Evolutionary conservation across 78 protist species (phyloP), one percentile per base, ranked within the genome.

Genomic region (Blattamonas nauphoetae): DNA sequence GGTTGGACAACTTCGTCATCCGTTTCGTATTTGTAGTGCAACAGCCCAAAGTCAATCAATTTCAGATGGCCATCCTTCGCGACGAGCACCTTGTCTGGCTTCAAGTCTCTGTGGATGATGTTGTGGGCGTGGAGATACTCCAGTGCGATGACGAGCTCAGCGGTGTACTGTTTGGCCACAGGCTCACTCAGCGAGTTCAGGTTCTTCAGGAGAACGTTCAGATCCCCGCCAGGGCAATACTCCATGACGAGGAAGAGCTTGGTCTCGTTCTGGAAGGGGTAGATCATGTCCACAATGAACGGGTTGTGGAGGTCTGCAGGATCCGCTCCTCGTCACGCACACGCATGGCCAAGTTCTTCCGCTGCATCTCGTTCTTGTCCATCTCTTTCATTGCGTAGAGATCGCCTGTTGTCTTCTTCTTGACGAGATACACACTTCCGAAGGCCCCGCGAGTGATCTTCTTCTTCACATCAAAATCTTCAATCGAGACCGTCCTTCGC

Each of bases 31-130:
- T 11, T 11, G 21, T 55, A 55, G n/a, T 43, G 85, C 0, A 96
- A 91, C 41, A 96, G 88, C 29, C 98, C 98, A 84, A 96, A 96
- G 89, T 96, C 98, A 0, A 96, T 95, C 42, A 96, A 91, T 84
- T 94, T 94, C 77, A 96, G 71, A 85, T 96, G 98, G 1, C 98
- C 98, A 0, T 87, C 43, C 0, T 44, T 41, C 71, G 83, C 88
- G 41, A 96, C 89, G 11, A 96, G 89, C 85, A 94, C 71, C 89
- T 95, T 95, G 45, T 94, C 97, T 0, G 97, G 98, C 81, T 97
- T 97, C 71, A 95, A 63, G 88, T 96, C 98, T 1, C 98, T 44
- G 90, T 95, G 90, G 35, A 92, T 79, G 83, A 79, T 21, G 81
- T 87, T 78, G 46, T 87, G 45, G 5, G 55, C 71, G 93, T 93